Evolutionary conservation across 2,329 filamentous ascomycete species (phyloP).

Genomic region (Dothistroma septosporum): DNA sequence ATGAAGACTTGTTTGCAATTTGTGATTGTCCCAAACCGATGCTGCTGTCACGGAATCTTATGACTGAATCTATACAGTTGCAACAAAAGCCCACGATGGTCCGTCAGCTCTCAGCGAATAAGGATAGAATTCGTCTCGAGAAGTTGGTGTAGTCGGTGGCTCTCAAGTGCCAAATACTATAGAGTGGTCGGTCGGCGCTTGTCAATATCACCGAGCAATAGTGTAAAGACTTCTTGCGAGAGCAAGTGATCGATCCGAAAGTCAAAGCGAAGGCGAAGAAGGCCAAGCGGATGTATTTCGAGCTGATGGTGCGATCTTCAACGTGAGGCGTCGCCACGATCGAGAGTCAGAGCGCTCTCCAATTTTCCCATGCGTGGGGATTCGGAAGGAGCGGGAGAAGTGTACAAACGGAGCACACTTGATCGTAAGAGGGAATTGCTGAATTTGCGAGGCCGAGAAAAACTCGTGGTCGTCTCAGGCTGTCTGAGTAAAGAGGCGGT

Average conservation of each 20-base stretch:
- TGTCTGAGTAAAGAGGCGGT: no score
- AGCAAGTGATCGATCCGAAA: background rate
- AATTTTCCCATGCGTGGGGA: no score
- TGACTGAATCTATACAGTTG: background rate
- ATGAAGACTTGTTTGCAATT: background rate
- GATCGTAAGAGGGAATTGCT: no score
- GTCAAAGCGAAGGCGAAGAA: background rate
- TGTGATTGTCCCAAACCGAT: background rate
- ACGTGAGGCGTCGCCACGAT: background rate
- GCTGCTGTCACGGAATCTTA: background rate
- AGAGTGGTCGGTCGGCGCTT: background rate
- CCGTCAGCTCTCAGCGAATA: background rate
- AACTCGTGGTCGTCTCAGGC: no score
- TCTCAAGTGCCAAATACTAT: background rate
- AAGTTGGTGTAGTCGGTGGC: background rate
- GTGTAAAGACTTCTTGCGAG: background rate
- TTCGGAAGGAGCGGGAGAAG: no score
- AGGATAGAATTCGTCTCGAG: background rate
- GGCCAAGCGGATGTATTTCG: background rate
- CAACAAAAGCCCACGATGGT: background rate
- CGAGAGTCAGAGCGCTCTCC: no score
- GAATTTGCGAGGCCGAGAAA: no score
- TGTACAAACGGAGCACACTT: no score
- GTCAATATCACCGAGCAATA: background rate
- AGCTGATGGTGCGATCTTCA: background rate